A percentile compares a stretch with the other conserved stretches of the same genome.
Conservation (phyloP, 805 yeast species). For the Kluyveromyces aestuarii region DNA sequence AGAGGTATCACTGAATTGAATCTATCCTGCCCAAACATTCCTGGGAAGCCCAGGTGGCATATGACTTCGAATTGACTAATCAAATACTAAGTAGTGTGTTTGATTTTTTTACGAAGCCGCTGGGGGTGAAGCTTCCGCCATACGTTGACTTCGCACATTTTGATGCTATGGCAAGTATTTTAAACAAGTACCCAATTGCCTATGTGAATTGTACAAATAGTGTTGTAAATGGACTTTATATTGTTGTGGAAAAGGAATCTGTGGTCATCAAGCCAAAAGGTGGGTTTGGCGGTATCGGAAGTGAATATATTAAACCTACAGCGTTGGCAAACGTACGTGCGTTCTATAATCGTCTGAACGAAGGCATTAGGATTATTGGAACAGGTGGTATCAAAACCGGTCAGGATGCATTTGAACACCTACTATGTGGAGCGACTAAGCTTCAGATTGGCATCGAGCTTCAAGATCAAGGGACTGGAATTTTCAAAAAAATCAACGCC, state of each 20-base stretch:
- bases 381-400: constrained; percentile 26
- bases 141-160: constrained; percentile 28
- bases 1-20: constrained; percentile 23
- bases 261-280: constrained; percentile 27
- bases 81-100: constrained; percentile 19
- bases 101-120: constrained; percentile 22
- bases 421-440: constrained; percentile 26
- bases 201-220: constrained; percentile 25
- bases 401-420: constrained; percentile 25
- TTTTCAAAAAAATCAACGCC: constrained; percentile 17
- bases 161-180: constrained; percentile 19
- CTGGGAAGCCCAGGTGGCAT: constrained; percentile 28
- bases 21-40: constrained; percentile 28
- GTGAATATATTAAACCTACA: constrained; percentile 26
- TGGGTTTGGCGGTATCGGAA: constrained; percentile 28
- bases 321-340: constrained; percentile 28
- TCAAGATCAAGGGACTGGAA: constrained; percentile 19
- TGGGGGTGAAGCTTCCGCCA: constrained; percentile 26
- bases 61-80: constrained; percentile 22
- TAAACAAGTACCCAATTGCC: constrained; percentile 21
- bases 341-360: constrained; percentile 24
- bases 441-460: constrained; percentile 25
- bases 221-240: constrained; percentile 25
- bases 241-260: constrained; percentile 20
- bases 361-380: constrained; percentile 22